Percentiles rank a stretch among this genome's conserved stretches.
Conservation (phyloP, 2,329 filamentous ascomycete species). For the Pyrenophora teres region DNA sequence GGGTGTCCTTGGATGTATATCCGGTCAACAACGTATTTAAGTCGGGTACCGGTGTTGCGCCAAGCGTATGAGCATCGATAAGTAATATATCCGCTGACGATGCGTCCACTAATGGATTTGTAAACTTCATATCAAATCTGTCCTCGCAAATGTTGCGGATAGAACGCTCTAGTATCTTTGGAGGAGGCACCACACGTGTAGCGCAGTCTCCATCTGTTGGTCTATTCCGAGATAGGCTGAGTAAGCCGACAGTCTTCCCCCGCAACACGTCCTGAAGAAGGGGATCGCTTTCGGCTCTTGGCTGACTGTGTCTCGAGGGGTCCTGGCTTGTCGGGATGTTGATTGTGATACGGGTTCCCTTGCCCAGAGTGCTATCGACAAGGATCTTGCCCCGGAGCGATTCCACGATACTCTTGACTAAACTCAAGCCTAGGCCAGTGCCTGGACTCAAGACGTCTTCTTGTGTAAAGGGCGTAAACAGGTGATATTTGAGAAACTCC, state of each 20-base stretch:
- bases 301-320: not conserved
- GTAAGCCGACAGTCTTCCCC: slow-evolving; percentile 3
- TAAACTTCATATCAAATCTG: slow-evolving; percentile 6
- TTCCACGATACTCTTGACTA: slow-evolving; percentile 26
- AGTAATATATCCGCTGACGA: slow-evolving; percentile 3
- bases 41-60: not conserved
- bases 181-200: slow-evolving; percentile 1
- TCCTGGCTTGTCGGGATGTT: slow-evolving; percentile 4
- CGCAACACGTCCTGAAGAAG: not conserved
- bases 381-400: slow-evolving; percentile 27
- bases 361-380: slow-evolving; percentile 16
- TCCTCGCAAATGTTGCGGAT: slow-evolving; percentile 11
- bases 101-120: not conserved
- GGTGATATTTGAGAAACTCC: slow-evolving; percentile 24
- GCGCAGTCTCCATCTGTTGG: not conserved
- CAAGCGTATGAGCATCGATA: slow-evolving; percentile 8
- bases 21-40: not conserved
- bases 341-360: slow-evolving; percentile 16
- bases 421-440: slow-evolving; percentile 29
- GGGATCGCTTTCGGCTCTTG: not conserved
- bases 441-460: slow-evolving; percentile 25
- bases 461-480: slow-evolving; percentile 31
- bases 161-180: slow-evolving; percentile 2
- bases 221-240: not conserved
- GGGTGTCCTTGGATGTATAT: not conserved